Conservation (phyloP, 2,329 filamentous ascomycete genomes). For the Cryoendolithus antarcticus region DNA sequence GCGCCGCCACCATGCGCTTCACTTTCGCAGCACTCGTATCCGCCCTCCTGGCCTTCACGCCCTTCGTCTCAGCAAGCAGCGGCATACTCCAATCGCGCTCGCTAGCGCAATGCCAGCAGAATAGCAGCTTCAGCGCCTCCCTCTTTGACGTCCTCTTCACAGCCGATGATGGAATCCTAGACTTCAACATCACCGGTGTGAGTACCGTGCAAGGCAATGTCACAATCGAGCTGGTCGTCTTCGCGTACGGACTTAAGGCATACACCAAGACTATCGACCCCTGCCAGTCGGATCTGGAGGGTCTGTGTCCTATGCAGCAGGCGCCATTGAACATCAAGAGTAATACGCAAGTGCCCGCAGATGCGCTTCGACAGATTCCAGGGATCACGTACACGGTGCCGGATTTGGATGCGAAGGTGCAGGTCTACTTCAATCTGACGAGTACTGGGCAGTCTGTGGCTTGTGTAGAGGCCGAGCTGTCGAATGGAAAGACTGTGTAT, state of each 20-base stretch:
- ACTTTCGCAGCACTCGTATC: conserved; percentile 11
- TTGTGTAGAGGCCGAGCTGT: conserved; percentile 77
- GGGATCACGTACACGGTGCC: conserved; percentile 79
- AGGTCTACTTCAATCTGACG: conserved; percentile 66
- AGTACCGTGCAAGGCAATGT: conserved; percentile 77
- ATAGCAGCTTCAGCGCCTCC: conserved; percentile 76
- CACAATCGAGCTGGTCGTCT: conserved; percentile 60
- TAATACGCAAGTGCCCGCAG: conserved; percentile 47
- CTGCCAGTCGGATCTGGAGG: conserved; percentile 55
- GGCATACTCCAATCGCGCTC: conserved; percentile 65
- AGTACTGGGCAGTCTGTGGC: conserved; percentile 55
- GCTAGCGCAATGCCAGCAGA: conserved; percentile 70
- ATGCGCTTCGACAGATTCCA: conserved; percentile 55
- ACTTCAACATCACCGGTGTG: conserved; percentile 65
- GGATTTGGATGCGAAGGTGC: conserved; percentile 77
- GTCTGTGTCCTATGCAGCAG: conserved; percentile 83
- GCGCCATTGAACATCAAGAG: conserved; percentile 69
- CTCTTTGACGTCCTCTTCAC: conserved; percentile 78
- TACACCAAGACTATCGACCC: conserved; percentile 60
- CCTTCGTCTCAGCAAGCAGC: conserved; percentile 45
- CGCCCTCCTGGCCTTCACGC: conserved; percentile 27
- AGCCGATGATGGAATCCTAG: conserved; percentile 59
- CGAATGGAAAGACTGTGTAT: conserved; percentile 86
- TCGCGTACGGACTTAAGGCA: conserved; percentile 71
- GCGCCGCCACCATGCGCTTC: conserved; percentile 4